These are phyloP conservation scores for Eleusine coracana DNA, from an alignment of 176 grass and related monocot genomes.

Conservation along the genomic window DNA sequence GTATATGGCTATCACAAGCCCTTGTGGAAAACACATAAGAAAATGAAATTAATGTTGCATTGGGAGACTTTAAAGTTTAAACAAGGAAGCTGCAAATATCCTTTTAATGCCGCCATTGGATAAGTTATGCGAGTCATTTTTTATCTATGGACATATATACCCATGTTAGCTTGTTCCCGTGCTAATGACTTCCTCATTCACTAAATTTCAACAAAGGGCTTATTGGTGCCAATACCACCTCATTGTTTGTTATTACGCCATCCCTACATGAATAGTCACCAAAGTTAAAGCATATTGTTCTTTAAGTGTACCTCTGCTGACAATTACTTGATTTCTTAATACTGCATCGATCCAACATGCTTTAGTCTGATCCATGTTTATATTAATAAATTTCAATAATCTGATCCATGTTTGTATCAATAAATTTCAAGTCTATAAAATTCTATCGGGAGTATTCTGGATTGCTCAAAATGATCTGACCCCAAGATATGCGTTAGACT, in stretches of 20 bases:
- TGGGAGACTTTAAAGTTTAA: neutral
- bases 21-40: conserved; percentile 1
- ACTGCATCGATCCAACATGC: neutral
- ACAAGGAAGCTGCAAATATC: neutral
- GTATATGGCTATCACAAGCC: neutral
- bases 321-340: conserved; percentile 15
- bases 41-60: neutral
- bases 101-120: neutral
- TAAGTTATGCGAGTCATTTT: neutral
- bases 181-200: too few species aligned
- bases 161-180: neutral
- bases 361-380: neutral
- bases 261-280: neutral
- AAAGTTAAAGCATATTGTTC: neutral
- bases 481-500: neutral
- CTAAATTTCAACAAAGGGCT: neutral
- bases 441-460: neutral
- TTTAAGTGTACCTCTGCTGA: neutral
- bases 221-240: too few species aligned
- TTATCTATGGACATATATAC: neutral
- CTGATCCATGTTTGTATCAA: too few species aligned
- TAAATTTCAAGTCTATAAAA: too few species aligned
- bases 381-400: neutral
- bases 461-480: conserved; percentile 9
- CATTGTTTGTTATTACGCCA: neutral